Evolutionary conservation across 2,329 filamentous ascomycete genomes (phyloP).

Genomic region (Paecilomyces niveus): DNA sequence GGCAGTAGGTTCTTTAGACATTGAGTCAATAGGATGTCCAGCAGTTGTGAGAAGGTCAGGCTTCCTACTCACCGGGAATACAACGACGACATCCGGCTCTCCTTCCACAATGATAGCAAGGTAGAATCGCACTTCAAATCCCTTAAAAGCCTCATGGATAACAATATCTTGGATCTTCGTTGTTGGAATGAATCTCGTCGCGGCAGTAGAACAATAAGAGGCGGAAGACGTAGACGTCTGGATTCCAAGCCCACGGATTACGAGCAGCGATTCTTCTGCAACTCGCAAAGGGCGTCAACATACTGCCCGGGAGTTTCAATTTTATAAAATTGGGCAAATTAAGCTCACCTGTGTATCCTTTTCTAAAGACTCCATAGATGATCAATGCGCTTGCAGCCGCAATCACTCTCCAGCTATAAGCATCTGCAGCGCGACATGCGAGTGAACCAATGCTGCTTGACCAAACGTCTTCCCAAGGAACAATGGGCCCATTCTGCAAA

Average conservation of each 20-base stretch:
- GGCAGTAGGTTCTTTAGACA: constrained; percentile 58
- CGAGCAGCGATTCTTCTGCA: constrained; percentile 74
- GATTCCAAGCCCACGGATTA: constrained; percentile 81
- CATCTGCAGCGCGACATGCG: constrained; percentile 29
- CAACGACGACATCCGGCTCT: constrained; percentile 84
- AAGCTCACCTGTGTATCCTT: constrained; percentile 45
- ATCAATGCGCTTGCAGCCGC: constrained; percentile 30
- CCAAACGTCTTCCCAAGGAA: constrained; percentile 27
- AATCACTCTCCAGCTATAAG: constrained; percentile 37
- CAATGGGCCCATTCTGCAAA: constrained; percentile 15
- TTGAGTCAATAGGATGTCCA: constrained; percentile 1
- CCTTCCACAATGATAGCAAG: constrained; percentile 83
- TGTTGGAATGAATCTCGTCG: constrained; percentile 78
- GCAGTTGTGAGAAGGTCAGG: constrained; percentile 2
- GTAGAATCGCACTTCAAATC: constrained; percentile 86
- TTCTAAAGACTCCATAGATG: constrained; percentile 39
- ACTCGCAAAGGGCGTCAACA: background rate
- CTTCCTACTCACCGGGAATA: constrained; percentile 62
- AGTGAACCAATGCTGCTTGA: constrained; percentile 23
- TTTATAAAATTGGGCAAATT: background rate
- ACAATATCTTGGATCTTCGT: constrained; percentile 88
- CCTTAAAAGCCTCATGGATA: constrained; percentile 89
- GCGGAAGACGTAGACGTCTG: constrained; percentile 71
- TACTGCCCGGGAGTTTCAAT: constrained; percentile 7
- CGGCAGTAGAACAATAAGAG: constrained; percentile 57